Evolutionary conservation across 2,329 filamentous ascomycete genomes (phyloP), one percentile per base, ranked within the genome.

Genomic region (Colletotrichum filicis): DNA sequence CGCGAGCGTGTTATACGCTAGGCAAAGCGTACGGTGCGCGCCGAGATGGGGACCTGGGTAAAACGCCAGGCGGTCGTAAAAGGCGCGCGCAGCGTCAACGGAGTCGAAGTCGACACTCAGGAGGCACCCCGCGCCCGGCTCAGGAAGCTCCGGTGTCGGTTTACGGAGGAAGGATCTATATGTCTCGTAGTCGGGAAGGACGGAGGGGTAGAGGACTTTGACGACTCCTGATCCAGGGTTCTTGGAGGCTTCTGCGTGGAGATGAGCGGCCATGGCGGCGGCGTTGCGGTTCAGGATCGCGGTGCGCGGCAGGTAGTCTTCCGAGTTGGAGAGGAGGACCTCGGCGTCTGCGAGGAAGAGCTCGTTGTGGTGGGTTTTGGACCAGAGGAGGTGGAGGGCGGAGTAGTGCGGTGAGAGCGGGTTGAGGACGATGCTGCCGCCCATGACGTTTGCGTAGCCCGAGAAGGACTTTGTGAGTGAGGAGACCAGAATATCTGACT

Each of bases 391-490:
- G 62, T 80, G 79, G 11, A 90, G 79, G 24, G 77, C 70, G 3
- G 73, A 6, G 76, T 89, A 85, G 66, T 83, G 79, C 2, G 77
- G 74, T 0, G 85, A 87, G 4, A 82, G 76, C 0, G 87, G 87
- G 76, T 88, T 88, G 53, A 90, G 81, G 53, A 86, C 82, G 22
- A 84, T 76, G 63, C 84, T 86, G n/a, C 86, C 89, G 42, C 82
- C 88, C 82, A 91, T 86, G 60, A 88, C 86, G 75, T 92, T 85
- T 26, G 88, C 84, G 72, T 86, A 86, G 19, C 90, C 90, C 73
- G 82, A 89, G 76, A 92, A 91, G 1, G 85, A 84, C 78, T 91
- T 91, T n/a, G 88, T 91, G 19, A 91, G 81, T 28, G 85, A 87
- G 0, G 86, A 86, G 19, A 88, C 75, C 35, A 91, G 73, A 0